A percentile compares a stretch with the other conserved stretches of the same genome.
Conservation (phyloP, 2,329 filamentous ascomycete species). For the Penicillium occitanis region DNA sequence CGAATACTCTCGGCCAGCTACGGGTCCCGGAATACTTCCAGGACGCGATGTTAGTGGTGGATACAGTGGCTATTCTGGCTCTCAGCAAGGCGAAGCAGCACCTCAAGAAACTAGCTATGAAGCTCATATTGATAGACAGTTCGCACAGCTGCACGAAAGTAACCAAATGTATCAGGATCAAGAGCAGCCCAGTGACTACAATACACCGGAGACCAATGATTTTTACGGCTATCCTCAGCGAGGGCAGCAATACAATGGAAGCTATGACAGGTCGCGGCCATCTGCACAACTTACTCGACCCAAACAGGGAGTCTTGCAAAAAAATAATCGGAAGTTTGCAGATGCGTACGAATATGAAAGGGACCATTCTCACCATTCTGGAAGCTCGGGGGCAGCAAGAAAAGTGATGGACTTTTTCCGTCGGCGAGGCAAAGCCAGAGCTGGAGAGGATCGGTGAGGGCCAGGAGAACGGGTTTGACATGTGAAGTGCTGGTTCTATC, state of each 20-base stretch:
- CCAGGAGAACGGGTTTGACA: conserved; percentile 22
- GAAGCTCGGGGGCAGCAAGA: conserved; percentile 82
- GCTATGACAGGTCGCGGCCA: conserved; percentile 40
- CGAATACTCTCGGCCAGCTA: conserved; percentile 35
- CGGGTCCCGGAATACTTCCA: conserved; percentile 33
- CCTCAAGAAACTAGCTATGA: conserved; percentile 40
- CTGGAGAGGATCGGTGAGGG: conserved; percentile 44
- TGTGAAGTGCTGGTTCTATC: conserved; percentile 23
- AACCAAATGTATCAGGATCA: conserved; percentile 27
- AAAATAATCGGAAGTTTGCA: conserved; percentile 80
- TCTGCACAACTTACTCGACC: conserved; percentile 43
- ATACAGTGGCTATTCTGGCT: conserved; percentile 35
- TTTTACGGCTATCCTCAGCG: conserved; percentile 31
- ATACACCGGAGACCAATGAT: conserved; percentile 33
- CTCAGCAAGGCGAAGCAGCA: conserved; percentile 20
- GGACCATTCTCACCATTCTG: conserved; percentile 63
- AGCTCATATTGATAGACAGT: conserved; percentile 44
- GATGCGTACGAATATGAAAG: conserved; percentile 80
- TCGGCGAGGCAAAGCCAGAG: conserved; percentile 74
- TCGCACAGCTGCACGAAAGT: conserved; percentile 39
- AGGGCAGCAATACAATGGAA: conserved; percentile 52
- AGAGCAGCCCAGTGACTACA: conserved; percentile 33
- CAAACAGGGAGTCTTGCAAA: conserved; percentile 67
- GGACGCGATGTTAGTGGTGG: conserved; percentile 31
- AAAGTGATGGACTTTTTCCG: conserved; percentile 99